phyloP scores from a whole-genome alignment of 805 yeast genomes.

The Hermanozyma aechmeae region DNA sequence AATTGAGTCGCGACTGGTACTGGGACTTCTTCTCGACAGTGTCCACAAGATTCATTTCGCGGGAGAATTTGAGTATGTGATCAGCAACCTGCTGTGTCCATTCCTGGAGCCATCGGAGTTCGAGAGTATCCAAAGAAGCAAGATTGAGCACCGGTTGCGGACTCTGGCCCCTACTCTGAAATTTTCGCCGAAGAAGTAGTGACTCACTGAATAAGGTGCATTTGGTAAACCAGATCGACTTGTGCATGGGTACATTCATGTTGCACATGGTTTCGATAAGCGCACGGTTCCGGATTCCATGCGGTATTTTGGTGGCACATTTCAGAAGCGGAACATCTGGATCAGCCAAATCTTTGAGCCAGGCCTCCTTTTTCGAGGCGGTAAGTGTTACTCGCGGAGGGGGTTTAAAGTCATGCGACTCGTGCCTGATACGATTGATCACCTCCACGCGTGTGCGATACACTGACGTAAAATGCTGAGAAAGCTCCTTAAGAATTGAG shows the following conservation, averaged over 20 bases:
- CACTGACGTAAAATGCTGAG: conserved; percentile 27
- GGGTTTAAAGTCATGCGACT: conserved; percentile 47
- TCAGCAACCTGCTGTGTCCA: conserved; percentile 84
- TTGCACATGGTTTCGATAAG: conserved; percentile 65
- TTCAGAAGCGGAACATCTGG: conserved; percentile 55
- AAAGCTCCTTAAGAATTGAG: conserved; percentile 25
- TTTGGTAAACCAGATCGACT: conserved; percentile 88
- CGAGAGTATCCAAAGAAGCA: conserved; percentile 22
- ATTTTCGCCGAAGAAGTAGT: conserved; percentile 21
- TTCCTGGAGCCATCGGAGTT: conserved; percentile 63
- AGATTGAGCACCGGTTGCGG: conserved; percentile 1
- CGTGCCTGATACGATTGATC: conserved; percentile 26
- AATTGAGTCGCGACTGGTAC: conserved; percentile 48
- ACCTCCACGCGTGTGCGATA: conserved; percentile 29
- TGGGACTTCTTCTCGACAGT: conserved; percentile 20
- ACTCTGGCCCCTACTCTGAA: conserved; percentile 10
- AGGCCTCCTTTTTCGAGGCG: conserved; percentile 72
- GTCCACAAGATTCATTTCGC: conserved; percentile 21
- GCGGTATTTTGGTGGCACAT: conserved; percentile 77
- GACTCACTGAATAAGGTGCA: conserved; percentile 67
- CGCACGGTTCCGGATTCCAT: conserved; percentile 70
- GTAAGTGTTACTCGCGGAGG: conserved; percentile 89
- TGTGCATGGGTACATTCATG: conserved; percentile 59
- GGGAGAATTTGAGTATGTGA: conserved; percentile 43
- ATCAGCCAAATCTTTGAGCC: conserved; percentile 77